Base-by-base conservation (phyloP, 371 early-diverging fungal species). In the Mucor irregularis region DNA sequence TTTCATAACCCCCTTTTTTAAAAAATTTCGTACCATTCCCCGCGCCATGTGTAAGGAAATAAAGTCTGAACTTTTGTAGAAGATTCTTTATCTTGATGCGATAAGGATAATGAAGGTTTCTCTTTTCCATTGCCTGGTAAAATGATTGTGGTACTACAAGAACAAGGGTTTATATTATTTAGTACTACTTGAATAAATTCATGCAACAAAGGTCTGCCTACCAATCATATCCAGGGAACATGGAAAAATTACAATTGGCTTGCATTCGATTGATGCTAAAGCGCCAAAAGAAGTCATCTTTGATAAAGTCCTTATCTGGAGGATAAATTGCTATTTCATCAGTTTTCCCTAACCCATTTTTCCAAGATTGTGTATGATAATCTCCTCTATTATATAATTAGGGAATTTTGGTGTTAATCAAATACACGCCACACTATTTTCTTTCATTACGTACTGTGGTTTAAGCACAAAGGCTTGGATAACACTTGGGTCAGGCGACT, bases 191-290 rank as follows among this genome's bases (percentile, higher is more conserved):
- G 16, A 4, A 37, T 16, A n/a, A 34, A 19, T 29, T 43, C 22
- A 31, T 48, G 22, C 22, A 14, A 14, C 11, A 46, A 13, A 13
- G 29, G 59, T 29, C 67, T 38, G 9, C 69, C 48, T 69, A 73
- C 64, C 80, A 71, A 33, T 83, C 78, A 69, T 82, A 84, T n/a
- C 80, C 80, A 11, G 85, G 86, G 56, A 77, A 80, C 9, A 81
- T 47, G 5, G 80, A 72, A 45, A 81, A 78, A 17, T 64, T 72
- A 66, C 80, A 81, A 3, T 80, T 63, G n/a, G 74, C 78, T 13
- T 61, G 38, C 22, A 85, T 67, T 24, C 61, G 62, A 19, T 66
- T 69, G 16, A 63, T 52, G 16, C 76, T 70, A 8, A 86, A 60
- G 4, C 84, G 61, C 86, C 86, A 86, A 25, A 78, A 47, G 59